Base-by-base conservation (phyloP, 2,329 filamentous ascomycete species). In the Scorias spongiosa region DNA sequence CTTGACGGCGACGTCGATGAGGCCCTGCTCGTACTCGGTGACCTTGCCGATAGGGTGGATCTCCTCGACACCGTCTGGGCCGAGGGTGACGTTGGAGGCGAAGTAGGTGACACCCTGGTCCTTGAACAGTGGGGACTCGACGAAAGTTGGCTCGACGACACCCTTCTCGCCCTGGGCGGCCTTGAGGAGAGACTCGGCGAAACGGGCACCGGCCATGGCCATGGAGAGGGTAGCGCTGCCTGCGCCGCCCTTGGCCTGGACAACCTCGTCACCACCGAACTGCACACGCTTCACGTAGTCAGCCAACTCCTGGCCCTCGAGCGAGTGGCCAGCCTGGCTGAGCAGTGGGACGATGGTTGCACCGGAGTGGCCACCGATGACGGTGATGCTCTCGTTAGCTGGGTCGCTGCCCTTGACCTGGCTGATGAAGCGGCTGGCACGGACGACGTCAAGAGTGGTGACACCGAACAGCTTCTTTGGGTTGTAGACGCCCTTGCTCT, bases 381-480 rank as follows among this genome's bases (percentile, higher is more conserved):
- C 91, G 67, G 85, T 84, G 71, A 98, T 88, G 68, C 85, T 83
- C 81, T 95, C 88, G 66, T 84, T 78, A 63, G 80, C 79, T 59
- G 91, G 91, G 75, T 96, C 82, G 68, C 82, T 86, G 63, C 67
- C 71, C 80, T 93, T 89, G 71, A 93, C 69, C 77, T 95, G 80
- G 60, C 84, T 87, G 71, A 96, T 91, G 80, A 98, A 98, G 72
- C 88, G 86, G 63, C 81, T 88, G 62, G 91, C 89, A 65, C 91
- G 91, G 69, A 98, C 91, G 53, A 96, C 88, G 62, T 98, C 91
- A 62, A 98, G 87, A 62, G 91, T 96, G 71, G 91, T 98, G 64
- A 98, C 91, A 75, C 91, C 91, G 72, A 98, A 98, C 59, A 98
- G 85, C 63, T 84, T 85, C 81, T 93, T 93, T 68, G 91, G 88